Conservation (phyloP, 345 rosid species). For the Balakata baccata region DNA sequence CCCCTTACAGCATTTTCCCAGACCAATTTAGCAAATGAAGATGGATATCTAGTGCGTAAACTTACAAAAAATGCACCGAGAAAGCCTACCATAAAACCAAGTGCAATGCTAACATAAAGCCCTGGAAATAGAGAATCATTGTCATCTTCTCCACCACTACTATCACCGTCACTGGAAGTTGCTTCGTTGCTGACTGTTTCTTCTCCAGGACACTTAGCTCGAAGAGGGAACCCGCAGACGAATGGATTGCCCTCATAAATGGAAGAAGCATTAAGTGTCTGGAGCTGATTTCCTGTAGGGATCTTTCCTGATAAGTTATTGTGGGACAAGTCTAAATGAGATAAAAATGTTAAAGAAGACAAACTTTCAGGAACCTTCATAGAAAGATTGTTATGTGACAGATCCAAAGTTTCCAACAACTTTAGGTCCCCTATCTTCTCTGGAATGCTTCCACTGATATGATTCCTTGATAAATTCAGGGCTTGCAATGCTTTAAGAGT, state of each 20-base stretch:
- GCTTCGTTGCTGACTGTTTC: not conserved
- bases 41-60: not conserved
- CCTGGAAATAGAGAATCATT: not conserved
- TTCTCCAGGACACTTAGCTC: slow-evolving; percentile 14
- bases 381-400: slow-evolving; percentile 12
- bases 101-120: not conserved
- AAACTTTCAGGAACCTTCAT: slow-evolving; percentile 14
- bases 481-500: not conserved
- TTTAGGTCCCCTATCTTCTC: slow-evolving; percentile 15
- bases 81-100: slow-evolving; percentile 16
- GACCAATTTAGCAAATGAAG: not conserved
- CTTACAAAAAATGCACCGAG: not conserved
- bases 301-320: slow-evolving; percentile 30
- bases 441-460: slow-evolving; percentile 11
- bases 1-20: no score
- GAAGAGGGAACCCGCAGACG: slow-evolving; percentile 16
- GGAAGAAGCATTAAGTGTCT: slow-evolving; percentile 20
- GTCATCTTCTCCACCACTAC: not conserved
- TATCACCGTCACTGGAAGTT: no score
- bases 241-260: slow-evolving; percentile 21
- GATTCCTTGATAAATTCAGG: slow-evolving; percentile 21
- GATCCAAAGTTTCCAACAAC: slow-evolving; percentile 16
- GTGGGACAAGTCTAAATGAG: slow-evolving; percentile 24
- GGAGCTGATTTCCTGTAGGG: slow-evolving; percentile 27
- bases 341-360: slow-evolving; percentile 17